phyloP scores from a whole-genome alignment of 1,139 yeast species.

The Protomyces inouyei region DNA sequence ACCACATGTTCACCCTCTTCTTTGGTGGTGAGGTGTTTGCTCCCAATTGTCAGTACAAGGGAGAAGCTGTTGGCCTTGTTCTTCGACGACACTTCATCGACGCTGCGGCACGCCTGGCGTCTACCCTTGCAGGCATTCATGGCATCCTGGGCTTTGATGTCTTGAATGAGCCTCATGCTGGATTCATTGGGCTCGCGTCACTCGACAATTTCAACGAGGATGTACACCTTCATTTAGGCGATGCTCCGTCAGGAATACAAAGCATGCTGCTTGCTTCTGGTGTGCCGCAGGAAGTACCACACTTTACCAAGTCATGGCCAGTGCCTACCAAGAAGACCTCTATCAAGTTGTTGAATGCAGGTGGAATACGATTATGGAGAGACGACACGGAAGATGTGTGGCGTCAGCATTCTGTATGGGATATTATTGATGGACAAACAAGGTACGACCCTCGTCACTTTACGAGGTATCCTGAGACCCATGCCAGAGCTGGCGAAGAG shows the following conservation, averaged over 20 bases:
- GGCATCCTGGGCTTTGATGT: conserved; percentile 72
- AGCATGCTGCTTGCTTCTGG: conserved; percentile 61
- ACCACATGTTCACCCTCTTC: conserved; percentile 80
- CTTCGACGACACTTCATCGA: conserved; percentile 60
- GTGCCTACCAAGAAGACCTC: conserved; percentile 7
- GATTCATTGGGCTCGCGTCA: conserved; percentile 36
- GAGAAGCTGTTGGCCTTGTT: conserved; percentile 70
- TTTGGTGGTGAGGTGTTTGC: conserved; percentile 70
- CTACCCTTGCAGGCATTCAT: conserved; percentile 46
- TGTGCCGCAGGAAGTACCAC: conserved; percentile 55
- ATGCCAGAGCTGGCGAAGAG: conserved; percentile 1
- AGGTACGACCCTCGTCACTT: conserved; percentile 3
- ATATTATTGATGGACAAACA: background rate
- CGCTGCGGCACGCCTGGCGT: conserved; percentile 56
- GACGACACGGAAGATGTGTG: conserved; percentile 14
- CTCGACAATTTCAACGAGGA: conserved; percentile 33
- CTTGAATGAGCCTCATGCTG: conserved; percentile 73
- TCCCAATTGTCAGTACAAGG: conserved; percentile 66
- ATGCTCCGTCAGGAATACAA: conserved; percentile 39
- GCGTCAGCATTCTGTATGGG: conserved; percentile 13
- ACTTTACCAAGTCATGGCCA: conserved; percentile 18
- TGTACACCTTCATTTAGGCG: conserved; percentile 37
- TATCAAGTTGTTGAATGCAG: background rate
- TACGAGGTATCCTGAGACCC: background rate
- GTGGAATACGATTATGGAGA: conserved; percentile 3